These are phyloP conservation scores for Drechslerella dactyloides DNA, from an alignment of 2,329 filamentous ascomycete genomes.

Conservation along the genomic window DNA sequence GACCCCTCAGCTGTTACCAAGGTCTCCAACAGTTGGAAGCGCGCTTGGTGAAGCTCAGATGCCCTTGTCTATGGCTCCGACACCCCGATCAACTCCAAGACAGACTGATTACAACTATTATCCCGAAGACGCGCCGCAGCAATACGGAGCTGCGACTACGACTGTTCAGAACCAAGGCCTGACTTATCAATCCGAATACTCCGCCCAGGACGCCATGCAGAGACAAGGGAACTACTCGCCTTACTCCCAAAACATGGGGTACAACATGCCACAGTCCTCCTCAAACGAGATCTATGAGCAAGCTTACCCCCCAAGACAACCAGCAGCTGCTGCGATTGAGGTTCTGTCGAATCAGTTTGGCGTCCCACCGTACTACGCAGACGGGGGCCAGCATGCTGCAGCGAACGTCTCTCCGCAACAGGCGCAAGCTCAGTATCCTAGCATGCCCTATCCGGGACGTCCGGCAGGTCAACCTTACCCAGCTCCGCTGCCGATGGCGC, in stretches of 20 bases:
- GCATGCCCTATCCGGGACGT: conserved; percentile 34
- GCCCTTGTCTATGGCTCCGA: conserved; percentile 50
- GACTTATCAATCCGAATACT: conserved; percentile 44
- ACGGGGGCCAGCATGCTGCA: conserved; percentile 49
- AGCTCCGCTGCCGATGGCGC: conserved; percentile 27
- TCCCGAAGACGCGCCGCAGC: conserved; percentile 39
- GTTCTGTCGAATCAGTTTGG: conserved; percentile 56
- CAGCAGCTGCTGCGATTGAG: conserved; percentile 55
- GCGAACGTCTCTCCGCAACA: conserved; percentile 51
- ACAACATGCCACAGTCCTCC: conserved; percentile 52
- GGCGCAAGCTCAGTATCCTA: conserved; percentile 53
- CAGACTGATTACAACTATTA: conserved; percentile 47
- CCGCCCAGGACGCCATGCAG: conserved; percentile 44
- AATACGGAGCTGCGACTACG: conserved; percentile 37
- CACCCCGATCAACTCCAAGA: conserved; percentile 45
- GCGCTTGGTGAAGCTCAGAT: conserved; percentile 44
- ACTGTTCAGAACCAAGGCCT: conserved; percentile 37
- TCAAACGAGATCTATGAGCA: conserved; percentile 52
- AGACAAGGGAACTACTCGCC: conserved; percentile 52
- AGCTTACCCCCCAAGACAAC: conserved; percentile 54
- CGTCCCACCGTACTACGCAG: conserved; percentile 53
- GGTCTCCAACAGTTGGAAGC: conserved; percentile 33
- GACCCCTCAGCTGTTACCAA: conserved; percentile 42
- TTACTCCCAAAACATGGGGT: conserved; percentile 53
- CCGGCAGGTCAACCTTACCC: conserved; percentile 33